Conservation (phyloP, 1,284 basidiomycete genomes). For the Irpex rosettiformis region DNA sequence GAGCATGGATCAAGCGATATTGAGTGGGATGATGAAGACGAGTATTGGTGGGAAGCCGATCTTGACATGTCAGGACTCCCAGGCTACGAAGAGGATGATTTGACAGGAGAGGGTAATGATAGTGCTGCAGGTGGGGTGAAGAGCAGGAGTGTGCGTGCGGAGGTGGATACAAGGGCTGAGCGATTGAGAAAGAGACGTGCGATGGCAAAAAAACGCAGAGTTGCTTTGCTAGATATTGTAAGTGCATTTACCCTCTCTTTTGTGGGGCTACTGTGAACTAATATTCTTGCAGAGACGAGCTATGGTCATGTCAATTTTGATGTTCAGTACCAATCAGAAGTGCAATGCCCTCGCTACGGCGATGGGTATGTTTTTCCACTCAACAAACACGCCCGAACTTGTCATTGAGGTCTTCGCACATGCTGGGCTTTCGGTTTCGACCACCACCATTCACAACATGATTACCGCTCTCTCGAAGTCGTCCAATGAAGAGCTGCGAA, state of each 20-base stretch:
- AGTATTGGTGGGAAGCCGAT: background rate
- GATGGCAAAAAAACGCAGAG: background rate
- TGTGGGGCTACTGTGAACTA: background rate
- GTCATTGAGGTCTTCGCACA: slow-evolving; percentile 14
- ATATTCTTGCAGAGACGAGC: background rate
- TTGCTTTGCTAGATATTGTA: background rate
- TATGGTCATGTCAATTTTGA: background rate
- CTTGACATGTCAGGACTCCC: background rate
- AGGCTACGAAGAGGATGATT: background rate
- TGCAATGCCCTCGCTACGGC: slow-evolving; percentile 13
- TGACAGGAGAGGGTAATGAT: background rate
- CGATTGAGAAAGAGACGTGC: background rate
- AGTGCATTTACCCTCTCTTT: background rate
- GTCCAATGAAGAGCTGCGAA: slow-evolving; percentile 8
- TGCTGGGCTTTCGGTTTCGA: slow-evolving; percentile 1
- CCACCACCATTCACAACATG: background rate
- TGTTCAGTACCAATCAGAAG: slow-evolving; percentile 6
- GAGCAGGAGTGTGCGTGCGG: background rate
- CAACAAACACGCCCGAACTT: slow-evolving; percentile 12
- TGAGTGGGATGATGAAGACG: background rate
- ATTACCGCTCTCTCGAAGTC: slow-evolving; percentile 5
- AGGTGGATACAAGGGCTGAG: background rate
- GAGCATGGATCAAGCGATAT: background rate
- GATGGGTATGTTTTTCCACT: slow-evolving; percentile 15
- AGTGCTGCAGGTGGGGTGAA: background rate